Evolutionary conservation across 345 rosid species (phyloP), one percentile per base, ranked within the genome.

Genomic region (Gossypium anomalum): DNA sequence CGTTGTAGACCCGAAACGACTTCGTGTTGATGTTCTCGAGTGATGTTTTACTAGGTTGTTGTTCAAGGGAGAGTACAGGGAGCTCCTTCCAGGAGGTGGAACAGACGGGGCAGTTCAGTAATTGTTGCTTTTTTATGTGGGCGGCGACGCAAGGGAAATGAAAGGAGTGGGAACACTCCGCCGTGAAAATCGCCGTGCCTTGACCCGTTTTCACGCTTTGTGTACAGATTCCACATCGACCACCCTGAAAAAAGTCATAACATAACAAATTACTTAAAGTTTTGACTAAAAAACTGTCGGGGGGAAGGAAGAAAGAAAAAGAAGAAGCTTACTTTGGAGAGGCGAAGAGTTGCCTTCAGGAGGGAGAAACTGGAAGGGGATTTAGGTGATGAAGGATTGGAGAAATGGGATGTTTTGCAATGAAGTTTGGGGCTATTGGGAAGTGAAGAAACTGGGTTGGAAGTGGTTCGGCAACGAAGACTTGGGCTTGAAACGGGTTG

Each of bases 171-270:
- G 88, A 84, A 71, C 98, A 94, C 75, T 92, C 97, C 16, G 97
- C 97, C 22, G 95, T 94, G 84, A 88, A 88, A 62, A 92, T 88
- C 22, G 94, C 95, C 9, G 92, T 90, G 17, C 97, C 97, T 74
- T 87, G 87, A 5, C 93, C 95, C 17, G 86, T 79, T 83, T 84
- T 89, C 71, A 88, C 88, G 55, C 86, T 85, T 72, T 87, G 91
- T 53, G 78, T 73, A 70, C 98, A 94, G 74, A 94, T 87, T 68
- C 91, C 97, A 63, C 98, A 94, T 78, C 86, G 83, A 60, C 80
- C 84, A 84, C 89, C 88, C 74, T 75, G 66, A 23, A 41, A 38
- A 23, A 41, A 20, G 14, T 17, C 17, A 16, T 13, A 11, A 57
- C 9, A 45, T n/a, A 1, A 60, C 3, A 16, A 23, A 19, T 44